Evolutionary conservation across 306 rosid species (phyloP).

Genomic region (Oxytropis ochrocephala): DNA sequence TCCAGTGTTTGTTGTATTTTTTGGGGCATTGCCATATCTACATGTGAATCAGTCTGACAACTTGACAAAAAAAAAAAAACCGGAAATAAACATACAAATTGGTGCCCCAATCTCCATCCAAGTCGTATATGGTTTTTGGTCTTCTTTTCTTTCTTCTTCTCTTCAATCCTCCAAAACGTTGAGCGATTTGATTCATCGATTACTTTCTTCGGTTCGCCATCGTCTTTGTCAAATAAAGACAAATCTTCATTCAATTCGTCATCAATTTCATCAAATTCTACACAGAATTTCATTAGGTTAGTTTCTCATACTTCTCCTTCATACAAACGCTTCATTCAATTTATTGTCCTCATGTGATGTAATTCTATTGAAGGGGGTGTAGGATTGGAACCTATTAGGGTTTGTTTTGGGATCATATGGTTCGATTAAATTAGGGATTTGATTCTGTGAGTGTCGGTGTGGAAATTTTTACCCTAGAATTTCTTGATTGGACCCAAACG

Average conservation of each 20-base stretch:
- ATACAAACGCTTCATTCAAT: not conserved
- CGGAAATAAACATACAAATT: not conserved
- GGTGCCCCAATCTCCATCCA: not conserved
- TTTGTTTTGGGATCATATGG: constrained; percentile 11
- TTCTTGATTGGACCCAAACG: no score
- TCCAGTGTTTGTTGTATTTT: no score
- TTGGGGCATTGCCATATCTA: no score
- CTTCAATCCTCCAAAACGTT: not conserved
- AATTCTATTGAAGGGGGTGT: not conserved
- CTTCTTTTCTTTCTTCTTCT: not conserved
- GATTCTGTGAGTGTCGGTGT: not conserved
- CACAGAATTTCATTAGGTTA: constrained; percentile 3
- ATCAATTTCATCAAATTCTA: not conserved
- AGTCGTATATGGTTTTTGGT: not conserved
- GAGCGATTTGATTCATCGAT: constrained; percentile 21
- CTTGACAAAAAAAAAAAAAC: no score
- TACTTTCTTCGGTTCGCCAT: not conserved
- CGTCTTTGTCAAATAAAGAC: not conserved
- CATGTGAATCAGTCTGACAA: no score
- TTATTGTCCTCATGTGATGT: not conserved
- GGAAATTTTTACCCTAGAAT: not conserved
- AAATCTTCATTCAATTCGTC: not conserved
- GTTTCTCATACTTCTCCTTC: not conserved
- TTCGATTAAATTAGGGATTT: not conserved
- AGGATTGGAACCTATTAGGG: constrained; percentile 7